These are phyloP conservation scores for Hortaea sp. DNA, from an alignment of 2,329 filamentous ascomycete genomes.

Conservation along the genomic window DNA sequence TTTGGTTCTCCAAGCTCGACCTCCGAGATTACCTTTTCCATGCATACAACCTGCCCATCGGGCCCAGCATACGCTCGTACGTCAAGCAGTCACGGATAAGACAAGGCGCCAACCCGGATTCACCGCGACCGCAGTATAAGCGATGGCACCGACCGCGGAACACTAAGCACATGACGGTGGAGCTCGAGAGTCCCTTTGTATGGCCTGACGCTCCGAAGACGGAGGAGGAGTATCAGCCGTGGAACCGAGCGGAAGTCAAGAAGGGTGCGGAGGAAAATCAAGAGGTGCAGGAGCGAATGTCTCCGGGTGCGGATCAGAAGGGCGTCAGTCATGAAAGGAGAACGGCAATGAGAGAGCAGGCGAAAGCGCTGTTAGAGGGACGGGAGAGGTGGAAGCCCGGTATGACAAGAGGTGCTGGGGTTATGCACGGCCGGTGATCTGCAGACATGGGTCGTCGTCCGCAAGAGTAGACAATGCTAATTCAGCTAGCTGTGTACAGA, in stretches of 20 bases:
- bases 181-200: conserved; percentile 77
- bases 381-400: conserved; percentile 47
- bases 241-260: conserved; percentile 20
- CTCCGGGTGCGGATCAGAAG: conserved; percentile 26
- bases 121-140: conserved; percentile 11
- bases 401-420: neutral
- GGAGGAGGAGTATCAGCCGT: conserved; percentile 42
- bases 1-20: conserved; percentile 93
- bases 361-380: conserved; percentile 51
- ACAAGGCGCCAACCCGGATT: conserved; percentile 30
- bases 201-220: conserved; percentile 64
- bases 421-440: neutral
- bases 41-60: conserved; percentile 64
- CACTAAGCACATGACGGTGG: conserved; percentile 89
- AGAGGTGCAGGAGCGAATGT: conserved; percentile 26
- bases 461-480: too few species aligned
- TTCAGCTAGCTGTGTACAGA: neutral
- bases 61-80: conserved; percentile 62
- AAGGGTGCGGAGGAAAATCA: conserved; percentile 28
- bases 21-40: conserved; percentile 89
- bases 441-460: too few species aligned
- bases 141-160: conserved; percentile 60
- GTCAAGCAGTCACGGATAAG: conserved; percentile 60
- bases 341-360: conserved; percentile 47
- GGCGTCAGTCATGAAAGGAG: conserved; percentile 32